Percentiles rank a stretch among this genome's conserved stretches.
Conservation (phyloP, 306 rosid genomes). For the Cucurbita pepo region DNA sequence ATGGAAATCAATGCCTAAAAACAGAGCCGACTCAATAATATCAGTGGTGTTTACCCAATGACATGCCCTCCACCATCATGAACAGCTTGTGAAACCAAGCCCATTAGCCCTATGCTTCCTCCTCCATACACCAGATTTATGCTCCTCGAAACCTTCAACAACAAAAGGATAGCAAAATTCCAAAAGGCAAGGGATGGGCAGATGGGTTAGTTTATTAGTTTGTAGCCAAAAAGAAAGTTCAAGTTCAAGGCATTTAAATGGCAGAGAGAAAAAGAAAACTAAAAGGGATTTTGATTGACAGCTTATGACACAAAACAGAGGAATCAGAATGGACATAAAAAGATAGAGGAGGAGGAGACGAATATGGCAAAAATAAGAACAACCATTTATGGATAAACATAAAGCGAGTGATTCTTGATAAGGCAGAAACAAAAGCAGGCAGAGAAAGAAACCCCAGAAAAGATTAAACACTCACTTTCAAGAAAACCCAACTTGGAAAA, state of each 20-base stretch:
- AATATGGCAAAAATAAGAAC: conserved; percentile 1
- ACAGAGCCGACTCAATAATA: conserved; percentile 16
- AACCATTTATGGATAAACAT: not conserved
- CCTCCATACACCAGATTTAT: conserved; percentile 77
- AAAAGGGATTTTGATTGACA: not conserved
- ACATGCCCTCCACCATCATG: conserved; percentile 72
- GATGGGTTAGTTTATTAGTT: not conserved
- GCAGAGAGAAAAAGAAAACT: not conserved
- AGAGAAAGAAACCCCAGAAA: not conserved
- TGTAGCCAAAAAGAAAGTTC: not conserved
- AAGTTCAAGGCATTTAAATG: not conserved
- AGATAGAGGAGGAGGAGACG: not conserved
- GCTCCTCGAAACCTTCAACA: conserved; percentile 48
- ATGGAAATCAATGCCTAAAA: conserved; percentile 15
- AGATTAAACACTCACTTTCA: not conserved
- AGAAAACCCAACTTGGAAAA: not conserved
- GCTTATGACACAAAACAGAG: not conserved
- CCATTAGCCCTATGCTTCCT: conserved; percentile 73
- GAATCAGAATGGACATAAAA: not conserved
- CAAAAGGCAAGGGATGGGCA: not conserved
- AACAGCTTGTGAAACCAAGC: conserved; percentile 73
- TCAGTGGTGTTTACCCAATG: conserved; percentile 31
- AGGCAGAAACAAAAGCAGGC: not conserved
- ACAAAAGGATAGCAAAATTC: not conserved
- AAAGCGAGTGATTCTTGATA: not conserved